Evolutionary conservation across 768 basidiomycete genomes (phyloP).

Genomic region (Serendipita sp.): DNA sequence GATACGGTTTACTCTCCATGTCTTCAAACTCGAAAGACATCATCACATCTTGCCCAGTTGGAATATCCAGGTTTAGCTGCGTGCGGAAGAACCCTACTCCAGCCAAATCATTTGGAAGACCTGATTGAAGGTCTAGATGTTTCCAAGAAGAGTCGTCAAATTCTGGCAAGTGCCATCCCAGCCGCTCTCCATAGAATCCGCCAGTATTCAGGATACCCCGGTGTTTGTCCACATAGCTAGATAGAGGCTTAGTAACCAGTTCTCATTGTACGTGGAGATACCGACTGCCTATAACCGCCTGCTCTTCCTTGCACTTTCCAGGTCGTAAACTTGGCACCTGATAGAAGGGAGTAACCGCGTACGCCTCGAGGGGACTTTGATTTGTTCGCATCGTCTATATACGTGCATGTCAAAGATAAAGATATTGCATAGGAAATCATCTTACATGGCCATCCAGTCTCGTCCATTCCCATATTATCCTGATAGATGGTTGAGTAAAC

Average conservation of each 20-base stretch:
- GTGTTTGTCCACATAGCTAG: conserved; percentile 56
- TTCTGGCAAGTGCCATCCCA: conserved; percentile 60
- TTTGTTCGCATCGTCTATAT: conserved; percentile 28
- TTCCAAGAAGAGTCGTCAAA: conserved; percentile 49
- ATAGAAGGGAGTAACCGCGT: conserved; percentile 53
- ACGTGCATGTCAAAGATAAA: neutral
- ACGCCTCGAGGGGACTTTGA: conserved; percentile 66
- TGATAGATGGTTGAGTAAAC: conserved; percentile 14
- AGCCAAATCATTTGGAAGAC: conserved; percentile 39
- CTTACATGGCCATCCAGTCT: conserved; percentile 32
- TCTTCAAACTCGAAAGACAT: conserved; percentile 59
- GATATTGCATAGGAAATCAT: neutral
- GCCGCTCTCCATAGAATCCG: conserved; percentile 51
- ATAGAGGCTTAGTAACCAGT: neutral
- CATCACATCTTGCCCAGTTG: conserved; percentile 43
- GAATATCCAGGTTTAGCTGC: conserved; percentile 47
- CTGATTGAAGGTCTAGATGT: conserved; percentile 35
- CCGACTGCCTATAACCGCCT: conserved; percentile 50
- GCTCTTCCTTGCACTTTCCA: conserved; percentile 68
- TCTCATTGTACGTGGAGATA: neutral
- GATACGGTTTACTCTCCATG: conserved; percentile 40
- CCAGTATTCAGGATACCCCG: conserved; percentile 60
- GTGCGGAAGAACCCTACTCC: conserved; percentile 76
- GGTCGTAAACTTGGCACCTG: conserved; percentile 31
- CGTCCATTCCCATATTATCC: conserved; percentile 71